phyloP scores from a whole-genome alignment of 225 moss, liverwort and hornwort genomes.

The Physcomitrellopsis africana region DNA sequence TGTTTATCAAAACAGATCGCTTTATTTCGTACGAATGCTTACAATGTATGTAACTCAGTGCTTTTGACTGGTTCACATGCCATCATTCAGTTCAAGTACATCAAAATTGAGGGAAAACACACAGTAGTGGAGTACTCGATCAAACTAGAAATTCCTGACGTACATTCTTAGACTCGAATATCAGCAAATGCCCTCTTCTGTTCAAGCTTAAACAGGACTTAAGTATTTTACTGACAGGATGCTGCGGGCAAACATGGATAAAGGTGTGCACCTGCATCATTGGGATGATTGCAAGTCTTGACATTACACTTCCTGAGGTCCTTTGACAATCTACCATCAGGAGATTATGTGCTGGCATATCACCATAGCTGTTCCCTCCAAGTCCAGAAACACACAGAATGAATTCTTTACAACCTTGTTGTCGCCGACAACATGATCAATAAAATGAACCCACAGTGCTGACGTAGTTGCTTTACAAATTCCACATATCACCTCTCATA shows the following conservation, averaged over 20 bases:
- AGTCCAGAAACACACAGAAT: slow-evolving; percentile 24
- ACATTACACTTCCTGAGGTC: slow-evolving; percentile 73
- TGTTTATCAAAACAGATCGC: slow-evolving; percentile 30
- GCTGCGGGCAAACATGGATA: background rate
- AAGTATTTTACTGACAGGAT: background rate
- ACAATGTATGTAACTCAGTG: no score
- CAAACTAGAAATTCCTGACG: background rate
- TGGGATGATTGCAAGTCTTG: slow-evolving; percentile 92
- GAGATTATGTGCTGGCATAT: slow-evolving; percentile 96
- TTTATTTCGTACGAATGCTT: background rate
- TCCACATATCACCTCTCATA: background rate
- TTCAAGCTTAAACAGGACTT: slow-evolving; percentile 22
- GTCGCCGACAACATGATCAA: slow-evolving; percentile 5
- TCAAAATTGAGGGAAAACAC: background rate
- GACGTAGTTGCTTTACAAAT: background rate
- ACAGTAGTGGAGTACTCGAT: background rate
- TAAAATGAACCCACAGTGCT: background rate
- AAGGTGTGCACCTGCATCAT: slow-evolving; percentile 81
- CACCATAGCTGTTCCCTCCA: slow-evolving; percentile 74
- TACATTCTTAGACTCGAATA: background rate
- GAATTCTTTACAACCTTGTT: slow-evolving; percentile 19
- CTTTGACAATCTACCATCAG: slow-evolving; percentile 84
- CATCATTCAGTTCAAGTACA: background rate
- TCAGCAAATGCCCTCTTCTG: background rate
- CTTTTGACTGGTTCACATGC: background rate